Evolutionary conservation across 345 rosid genomes (phyloP).

Genomic region (Syzygium grande): DNA sequence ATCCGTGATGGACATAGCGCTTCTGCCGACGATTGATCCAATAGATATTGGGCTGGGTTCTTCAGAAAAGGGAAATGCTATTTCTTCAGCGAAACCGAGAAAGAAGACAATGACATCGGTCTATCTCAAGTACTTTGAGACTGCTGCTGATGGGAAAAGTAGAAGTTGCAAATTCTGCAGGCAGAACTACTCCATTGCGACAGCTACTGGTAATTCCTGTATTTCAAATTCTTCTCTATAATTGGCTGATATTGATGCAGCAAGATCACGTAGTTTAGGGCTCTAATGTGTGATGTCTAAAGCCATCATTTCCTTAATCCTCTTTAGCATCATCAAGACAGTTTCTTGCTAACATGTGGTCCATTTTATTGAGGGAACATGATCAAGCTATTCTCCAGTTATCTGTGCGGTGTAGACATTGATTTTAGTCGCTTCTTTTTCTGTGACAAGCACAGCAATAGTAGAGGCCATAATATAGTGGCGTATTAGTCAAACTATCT

Average conservation of each 20-base stretch:
- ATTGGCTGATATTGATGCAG: background rate
- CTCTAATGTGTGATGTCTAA: background rate
- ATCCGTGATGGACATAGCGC: conserved; percentile 63
- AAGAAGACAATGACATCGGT: conserved; percentile 99
- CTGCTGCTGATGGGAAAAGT: conserved; percentile 75
- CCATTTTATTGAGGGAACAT: background rate
- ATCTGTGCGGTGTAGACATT: background rate
- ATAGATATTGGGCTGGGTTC: conserved; percentile 63
- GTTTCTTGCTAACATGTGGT: background rate
- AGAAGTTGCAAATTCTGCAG: conserved; percentile 93
- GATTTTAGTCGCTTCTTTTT: background rate
- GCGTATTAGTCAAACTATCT: background rate
- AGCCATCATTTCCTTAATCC: background rate
- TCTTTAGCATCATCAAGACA: background rate
- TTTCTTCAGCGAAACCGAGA: conserved; percentile 49
- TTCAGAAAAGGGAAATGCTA: conserved; percentile 49
- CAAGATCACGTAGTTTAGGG: background rate
- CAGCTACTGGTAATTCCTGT: conserved; percentile 67
- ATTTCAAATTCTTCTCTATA: background rate
- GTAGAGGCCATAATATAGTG: background rate
- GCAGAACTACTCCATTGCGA: conserved; percentile 86
- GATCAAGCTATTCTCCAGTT: background rate
- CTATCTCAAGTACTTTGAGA: conserved; percentile 82
- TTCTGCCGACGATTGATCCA: conserved; percentile 50
- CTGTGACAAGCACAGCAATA: background rate